Evolutionary conservation across 306 rosid species (phyloP).

Genomic region (Lupinus albus): DNA sequence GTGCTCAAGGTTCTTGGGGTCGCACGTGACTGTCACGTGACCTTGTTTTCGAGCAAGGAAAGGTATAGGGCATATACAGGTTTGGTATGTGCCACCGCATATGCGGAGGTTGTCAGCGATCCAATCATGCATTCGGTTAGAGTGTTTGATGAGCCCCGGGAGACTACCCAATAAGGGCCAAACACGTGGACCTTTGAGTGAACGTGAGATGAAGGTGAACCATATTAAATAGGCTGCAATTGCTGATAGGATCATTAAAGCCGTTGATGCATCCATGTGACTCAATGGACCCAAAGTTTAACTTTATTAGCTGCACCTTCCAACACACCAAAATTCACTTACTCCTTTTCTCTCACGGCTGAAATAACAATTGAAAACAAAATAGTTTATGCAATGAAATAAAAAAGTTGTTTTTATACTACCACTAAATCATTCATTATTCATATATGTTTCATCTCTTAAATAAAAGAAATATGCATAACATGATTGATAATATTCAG

Average conservation of each 20-base stretch:
- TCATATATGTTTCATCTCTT: too few relatives aligned
- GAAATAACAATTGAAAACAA: not conserved
- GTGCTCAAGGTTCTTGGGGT: conserved; percentile 83
- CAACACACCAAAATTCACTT: not conserved
- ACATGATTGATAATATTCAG: too few relatives aligned
- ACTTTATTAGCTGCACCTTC: conserved; percentile 33
- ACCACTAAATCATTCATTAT: too few relatives aligned
- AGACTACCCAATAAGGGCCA: conserved; percentile 90
- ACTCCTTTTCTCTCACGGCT: conserved; percentile 15
- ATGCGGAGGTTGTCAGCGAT: conserved; percentile 75
- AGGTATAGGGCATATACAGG: conserved; percentile 70
- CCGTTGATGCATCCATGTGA: conserved; percentile 67
- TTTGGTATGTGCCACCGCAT: conserved; percentile 90
- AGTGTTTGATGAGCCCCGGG: conserved; percentile 69
- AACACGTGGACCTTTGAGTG: conserved; percentile 80
- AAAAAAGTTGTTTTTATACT: too few relatives aligned
- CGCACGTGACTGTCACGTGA: conserved; percentile 90
- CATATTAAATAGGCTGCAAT: conserved; percentile 65
- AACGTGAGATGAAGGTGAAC: conserved; percentile 55
- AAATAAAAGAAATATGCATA: too few relatives aligned
- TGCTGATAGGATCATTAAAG: conserved; percentile 51
- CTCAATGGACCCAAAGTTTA: not conserved
- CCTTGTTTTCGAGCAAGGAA: conserved; percentile 69
- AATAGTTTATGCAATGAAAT: not conserved
- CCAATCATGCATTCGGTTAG: conserved; percentile 90